Evolutionary conservation across 1,284 basidiomycete genomes (phyloP).

Genomic region (Chondrostereum purpureum): DNA sequence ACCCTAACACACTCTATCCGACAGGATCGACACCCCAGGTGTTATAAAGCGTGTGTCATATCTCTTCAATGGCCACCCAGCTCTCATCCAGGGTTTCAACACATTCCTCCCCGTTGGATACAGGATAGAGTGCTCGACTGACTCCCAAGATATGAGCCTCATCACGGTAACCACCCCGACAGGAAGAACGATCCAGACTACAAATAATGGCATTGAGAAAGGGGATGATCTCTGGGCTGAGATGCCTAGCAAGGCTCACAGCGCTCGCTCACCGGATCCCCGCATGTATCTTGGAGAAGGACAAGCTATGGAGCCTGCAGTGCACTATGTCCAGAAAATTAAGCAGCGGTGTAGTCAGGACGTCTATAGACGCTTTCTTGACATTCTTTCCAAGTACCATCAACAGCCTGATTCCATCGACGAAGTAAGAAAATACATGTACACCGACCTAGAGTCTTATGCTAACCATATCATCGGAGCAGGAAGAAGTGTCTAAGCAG

Average conservation of each 20-base stretch:
- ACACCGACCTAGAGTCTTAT: conserved; percentile 25
- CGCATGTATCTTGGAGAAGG: conserved; percentile 3
- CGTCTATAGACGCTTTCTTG: conserved; percentile 91
- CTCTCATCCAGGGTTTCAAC: conserved; percentile 96
- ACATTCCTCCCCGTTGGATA: conserved; percentile 95
- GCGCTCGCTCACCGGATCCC: conserved; percentile 9
- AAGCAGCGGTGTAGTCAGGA: conserved; percentile 93
- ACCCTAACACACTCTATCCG: neutral
- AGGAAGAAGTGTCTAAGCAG: conserved; percentile 78
- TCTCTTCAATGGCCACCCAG: conserved; percentile 87
- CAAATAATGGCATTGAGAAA: conserved; percentile 30
- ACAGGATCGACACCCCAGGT: conserved; percentile 93
- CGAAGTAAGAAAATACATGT: conserved; percentile 54
- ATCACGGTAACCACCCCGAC: conserved; percentile 81
- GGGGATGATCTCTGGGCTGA: conserved; percentile 32
- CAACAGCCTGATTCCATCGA: conserved; percentile 52
- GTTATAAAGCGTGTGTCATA: conserved; percentile 94
- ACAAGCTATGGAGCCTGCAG: conserved; percentile 62
- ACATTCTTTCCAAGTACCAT: conserved; percentile 74
- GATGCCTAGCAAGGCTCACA: conserved; percentile 8
- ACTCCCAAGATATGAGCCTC: conserved; percentile 49
- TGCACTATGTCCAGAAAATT: conserved; percentile 96
- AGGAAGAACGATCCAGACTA: conserved; percentile 48
- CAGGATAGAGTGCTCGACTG: conserved; percentile 76
- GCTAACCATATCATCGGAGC: conserved; percentile 9